These are phyloP conservation scores for Dimargaris xerosporica DNA, from an alignment of 192 early-diverging fungal species.

Conservation along the genomic window DNA sequence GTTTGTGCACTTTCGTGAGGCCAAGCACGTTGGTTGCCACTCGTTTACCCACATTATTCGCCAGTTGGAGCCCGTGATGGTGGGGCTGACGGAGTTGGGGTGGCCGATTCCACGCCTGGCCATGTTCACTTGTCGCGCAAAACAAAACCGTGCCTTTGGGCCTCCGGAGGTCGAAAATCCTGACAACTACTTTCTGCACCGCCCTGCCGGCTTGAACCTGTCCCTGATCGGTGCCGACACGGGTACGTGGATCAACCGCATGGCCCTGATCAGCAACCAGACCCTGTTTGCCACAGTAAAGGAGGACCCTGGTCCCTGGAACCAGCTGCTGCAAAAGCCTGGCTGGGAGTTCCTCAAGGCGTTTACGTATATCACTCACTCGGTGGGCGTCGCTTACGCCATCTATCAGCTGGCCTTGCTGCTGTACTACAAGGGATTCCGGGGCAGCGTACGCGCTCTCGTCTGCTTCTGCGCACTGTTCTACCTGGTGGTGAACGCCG, in stretches of 20 bases:
- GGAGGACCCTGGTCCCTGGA: conserved; percentile 4
- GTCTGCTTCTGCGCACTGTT: neutral
- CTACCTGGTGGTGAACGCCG: neutral
- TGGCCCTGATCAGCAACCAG: neutral
- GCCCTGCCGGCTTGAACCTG: neutral
- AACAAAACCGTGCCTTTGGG: neutral
- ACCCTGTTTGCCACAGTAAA: neutral
- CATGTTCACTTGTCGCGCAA: neutral
- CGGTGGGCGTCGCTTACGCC: neutral
- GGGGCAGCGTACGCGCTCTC: neutral
- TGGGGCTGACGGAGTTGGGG: neutral
- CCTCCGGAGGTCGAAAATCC: neutral
- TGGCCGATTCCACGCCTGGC: neutral
- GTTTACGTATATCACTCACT: conserved; percentile 10
- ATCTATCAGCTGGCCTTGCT: neutral
- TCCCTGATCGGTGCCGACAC: conserved; percentile 5
- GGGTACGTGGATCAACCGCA: conserved; percentile 1
- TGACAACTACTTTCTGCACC: conserved; percentile 10
- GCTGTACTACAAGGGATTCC: neutral
- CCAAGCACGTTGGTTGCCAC: neutral
- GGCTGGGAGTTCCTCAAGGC: conserved; percentile 8
- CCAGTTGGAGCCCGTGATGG: neutral
- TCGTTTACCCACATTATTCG: conserved; percentile 2
- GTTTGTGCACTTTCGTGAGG: conserved; percentile 5
- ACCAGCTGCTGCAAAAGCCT: neutral